Evolutionary conservation across 257 asterid species (phyloP).

Genomic region (Nicotiana benthamiana): DNA sequence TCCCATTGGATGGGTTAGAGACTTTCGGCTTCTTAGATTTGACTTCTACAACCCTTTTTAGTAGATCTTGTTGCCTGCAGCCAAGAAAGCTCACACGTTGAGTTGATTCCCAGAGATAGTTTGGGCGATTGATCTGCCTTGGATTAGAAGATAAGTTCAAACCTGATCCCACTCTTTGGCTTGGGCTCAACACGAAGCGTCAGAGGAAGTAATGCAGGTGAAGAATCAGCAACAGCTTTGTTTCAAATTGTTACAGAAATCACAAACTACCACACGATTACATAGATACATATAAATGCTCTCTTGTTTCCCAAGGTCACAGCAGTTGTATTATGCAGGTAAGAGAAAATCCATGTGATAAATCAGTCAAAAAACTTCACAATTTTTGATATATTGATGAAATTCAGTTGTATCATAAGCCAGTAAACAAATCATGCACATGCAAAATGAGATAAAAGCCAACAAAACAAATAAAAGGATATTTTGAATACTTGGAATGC

Average conservation of each 20-base stretch:
- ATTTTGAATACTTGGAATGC: conserved; percentile 95
- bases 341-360: background rate
- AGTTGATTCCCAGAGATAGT: background rate
- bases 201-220: conserved; percentile 73
- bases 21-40: conserved; percentile 66
- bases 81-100: background rate
- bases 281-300: background rate
- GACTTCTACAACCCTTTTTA: conserved; percentile 86
- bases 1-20: conserved; percentile 29
- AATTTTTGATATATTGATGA: background rate
- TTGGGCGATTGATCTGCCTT: background rate
- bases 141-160: background rate
- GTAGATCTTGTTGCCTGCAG: conserved; percentile 85
- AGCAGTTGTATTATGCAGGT: background rate
- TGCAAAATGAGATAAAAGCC: background rate
- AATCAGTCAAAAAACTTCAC: background rate
- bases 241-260: conserved; percentile 44
- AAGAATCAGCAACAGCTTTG: conserved; percentile 88
- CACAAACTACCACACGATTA: background rate
- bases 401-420: background rate
- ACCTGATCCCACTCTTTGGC: conserved; percentile 95
- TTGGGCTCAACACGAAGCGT: conserved; percentile 96
- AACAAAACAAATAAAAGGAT: conserved; percentile 48
- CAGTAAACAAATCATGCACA: background rate
- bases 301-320: background rate